Evolutionary conservation across 75 land plant genomes (phyloP).

Genomic region (Sequoia sempervirens): DNA sequence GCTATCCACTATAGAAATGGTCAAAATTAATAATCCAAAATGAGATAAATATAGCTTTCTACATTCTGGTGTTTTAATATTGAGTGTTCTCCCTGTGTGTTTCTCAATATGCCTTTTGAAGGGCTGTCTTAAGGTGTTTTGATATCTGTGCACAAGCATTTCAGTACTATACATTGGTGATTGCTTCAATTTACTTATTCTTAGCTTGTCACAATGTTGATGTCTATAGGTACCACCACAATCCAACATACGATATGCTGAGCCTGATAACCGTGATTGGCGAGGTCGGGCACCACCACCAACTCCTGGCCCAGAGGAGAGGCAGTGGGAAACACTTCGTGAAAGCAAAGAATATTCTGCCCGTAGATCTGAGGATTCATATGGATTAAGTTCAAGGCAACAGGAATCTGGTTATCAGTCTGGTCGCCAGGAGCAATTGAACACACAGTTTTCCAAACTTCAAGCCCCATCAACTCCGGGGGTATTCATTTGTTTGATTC

Average conservation of each 20-base stretch:
- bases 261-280: slow-evolving; percentile 60
- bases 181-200: background rate
- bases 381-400: slow-evolving; percentile 17
- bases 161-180: background rate
- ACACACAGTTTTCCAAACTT: slow-evolving; percentile 24
- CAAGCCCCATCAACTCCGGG: slow-evolving; percentile 26
- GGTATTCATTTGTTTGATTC: slow-evolving; percentile 15
- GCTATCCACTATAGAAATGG: background rate
- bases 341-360: slow-evolving; percentile 27
- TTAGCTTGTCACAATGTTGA: background rate
- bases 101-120: background rate
- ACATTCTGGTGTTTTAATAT: background rate
- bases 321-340: slow-evolving; percentile 29
- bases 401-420: slow-evolving; percentile 19
- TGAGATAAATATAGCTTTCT: background rate
- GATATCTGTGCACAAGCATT: background rate
- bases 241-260: slow-evolving; percentile 36
- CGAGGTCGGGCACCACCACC: slow-evolving; percentile 36
- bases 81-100: background rate
- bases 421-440: slow-evolving; percentile 15
- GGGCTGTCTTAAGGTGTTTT: background rate
- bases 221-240: slow-evolving; percentile 26
- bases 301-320: slow-evolving; percentile 40
- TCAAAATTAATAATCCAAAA: background rate
- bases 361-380: slow-evolving; percentile 16